Conservation (phyloP, 2,329 filamentous ascomycete genomes). For the Calonectria naviculata region DNA sequence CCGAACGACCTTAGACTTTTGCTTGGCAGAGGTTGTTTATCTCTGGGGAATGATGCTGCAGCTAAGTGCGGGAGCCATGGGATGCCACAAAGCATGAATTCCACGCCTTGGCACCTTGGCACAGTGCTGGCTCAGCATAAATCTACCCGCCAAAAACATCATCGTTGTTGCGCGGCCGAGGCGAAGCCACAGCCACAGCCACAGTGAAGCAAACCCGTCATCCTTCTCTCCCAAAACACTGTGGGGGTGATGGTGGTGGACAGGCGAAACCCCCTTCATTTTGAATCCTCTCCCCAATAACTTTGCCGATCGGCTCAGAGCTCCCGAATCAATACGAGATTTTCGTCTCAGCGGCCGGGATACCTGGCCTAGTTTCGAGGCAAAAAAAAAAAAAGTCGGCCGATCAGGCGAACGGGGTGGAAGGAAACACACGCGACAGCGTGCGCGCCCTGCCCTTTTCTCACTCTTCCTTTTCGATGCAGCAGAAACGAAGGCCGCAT, state of each 20-base stretch:
- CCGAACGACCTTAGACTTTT: background rate
- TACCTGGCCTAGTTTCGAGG: background rate
- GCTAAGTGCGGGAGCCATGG: background rate
- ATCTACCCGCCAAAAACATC: too few relatives aligned
- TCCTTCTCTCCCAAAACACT: too few relatives aligned
- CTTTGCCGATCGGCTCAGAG: background rate
- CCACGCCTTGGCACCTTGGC: background rate
- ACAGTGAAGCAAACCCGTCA: background rate
- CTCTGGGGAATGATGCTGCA: background rate
- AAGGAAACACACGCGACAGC: background rate
- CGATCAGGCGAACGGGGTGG: background rate
- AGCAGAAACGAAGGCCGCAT: conserved; percentile 37
- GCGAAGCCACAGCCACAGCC: background rate
- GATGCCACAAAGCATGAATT: background rate
- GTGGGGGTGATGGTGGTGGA: background rate
- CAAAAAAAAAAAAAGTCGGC: background rate
- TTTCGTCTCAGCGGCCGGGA: background rate
- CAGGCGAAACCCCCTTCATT: background rate
- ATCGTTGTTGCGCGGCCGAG: background rate
- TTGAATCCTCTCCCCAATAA: background rate
- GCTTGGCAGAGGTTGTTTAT: background rate
- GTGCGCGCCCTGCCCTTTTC: background rate
- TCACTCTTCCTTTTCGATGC: background rate
- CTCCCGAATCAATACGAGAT: background rate
- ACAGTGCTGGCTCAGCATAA: background rate